phyloP scores from a whole-genome alignment of 2,329 filamentous ascomycete genomes.

The Xenosphaeropsis pyriputrescens region DNA sequence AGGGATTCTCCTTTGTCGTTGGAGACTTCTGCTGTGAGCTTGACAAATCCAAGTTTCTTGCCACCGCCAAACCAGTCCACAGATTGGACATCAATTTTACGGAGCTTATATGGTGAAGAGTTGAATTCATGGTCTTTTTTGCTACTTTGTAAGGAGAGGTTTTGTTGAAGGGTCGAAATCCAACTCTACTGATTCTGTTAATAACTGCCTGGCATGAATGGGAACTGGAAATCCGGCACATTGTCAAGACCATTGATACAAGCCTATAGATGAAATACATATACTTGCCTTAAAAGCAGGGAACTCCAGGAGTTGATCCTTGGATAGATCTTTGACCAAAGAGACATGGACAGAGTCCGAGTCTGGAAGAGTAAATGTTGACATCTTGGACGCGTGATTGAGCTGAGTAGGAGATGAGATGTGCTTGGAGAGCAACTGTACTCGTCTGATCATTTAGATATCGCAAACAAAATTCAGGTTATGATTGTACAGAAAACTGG shows the following conservation, averaged over 20 bases:
- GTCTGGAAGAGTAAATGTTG: conserved; percentile 23
- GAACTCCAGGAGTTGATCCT: conserved; percentile 29
- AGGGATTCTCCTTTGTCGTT: conserved; percentile 33
- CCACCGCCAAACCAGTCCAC: conserved; percentile 32
- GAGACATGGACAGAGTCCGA: conserved; percentile 23
- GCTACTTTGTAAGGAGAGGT: conserved; percentile 9
- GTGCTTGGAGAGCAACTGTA: background rate
- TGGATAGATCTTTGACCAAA: conserved; percentile 27
- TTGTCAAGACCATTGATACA: background rate
- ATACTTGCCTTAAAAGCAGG: conserved; percentile 32
- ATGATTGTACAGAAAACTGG: no score
- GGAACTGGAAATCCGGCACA: background rate
- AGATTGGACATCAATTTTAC: conserved; percentile 34
- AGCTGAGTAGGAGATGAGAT: background rate
- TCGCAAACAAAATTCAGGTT: background rate
- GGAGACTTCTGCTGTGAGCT: conserved; percentile 31
- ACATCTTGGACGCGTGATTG: conserved; percentile 15
- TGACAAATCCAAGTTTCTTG: conserved; percentile 38
- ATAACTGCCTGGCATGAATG: background rate
- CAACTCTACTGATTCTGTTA: conserved; percentile 8
- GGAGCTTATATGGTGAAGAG: conserved; percentile 34
- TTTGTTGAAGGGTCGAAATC: conserved; percentile 9
- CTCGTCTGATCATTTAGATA: background rate
- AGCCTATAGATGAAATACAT: background rate
- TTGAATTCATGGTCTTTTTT: conserved; percentile 26